phyloP scores from a whole-genome alignment of 306 rosid genomes.

The Mucuna pruriens region DNA sequence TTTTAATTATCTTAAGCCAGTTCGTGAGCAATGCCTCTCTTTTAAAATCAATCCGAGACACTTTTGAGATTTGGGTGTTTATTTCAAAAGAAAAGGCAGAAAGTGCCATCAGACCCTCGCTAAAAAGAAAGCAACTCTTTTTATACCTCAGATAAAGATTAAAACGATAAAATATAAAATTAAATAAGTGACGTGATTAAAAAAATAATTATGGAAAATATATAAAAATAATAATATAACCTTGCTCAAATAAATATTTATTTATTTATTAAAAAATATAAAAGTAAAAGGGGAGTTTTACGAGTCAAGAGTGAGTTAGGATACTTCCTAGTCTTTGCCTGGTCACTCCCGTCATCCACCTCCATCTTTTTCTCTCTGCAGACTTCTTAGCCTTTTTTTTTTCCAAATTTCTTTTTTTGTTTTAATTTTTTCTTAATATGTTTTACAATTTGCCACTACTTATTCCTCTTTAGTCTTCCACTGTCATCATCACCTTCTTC shows the following conservation, averaged over 20 bases:
- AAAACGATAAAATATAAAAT: not conserved
- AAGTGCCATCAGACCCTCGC: conserved; percentile 47
- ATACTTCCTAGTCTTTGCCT: conserved; percentile 53
- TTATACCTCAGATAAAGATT: not conserved
- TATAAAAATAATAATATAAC: not conserved
- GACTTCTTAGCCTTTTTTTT: conserved; percentile 42
- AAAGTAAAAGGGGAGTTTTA: not conserved
- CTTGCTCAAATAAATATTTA: not conserved
- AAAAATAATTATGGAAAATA: no score
- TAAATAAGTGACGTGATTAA: not conserved
- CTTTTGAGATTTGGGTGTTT: conserved; percentile 77
- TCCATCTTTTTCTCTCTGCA: conserved; percentile 44
- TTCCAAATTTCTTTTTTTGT: not conserved
- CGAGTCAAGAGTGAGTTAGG: conserved; percentile 51
- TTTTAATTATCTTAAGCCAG: conserved; percentile 32
- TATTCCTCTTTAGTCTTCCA: conserved; percentile 38
- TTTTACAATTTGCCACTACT: conserved; percentile 38
- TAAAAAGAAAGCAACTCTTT: not conserved
- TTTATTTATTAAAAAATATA: not conserved
- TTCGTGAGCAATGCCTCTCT: conserved; percentile 23
- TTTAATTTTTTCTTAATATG: not conserved
- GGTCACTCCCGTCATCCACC: conserved; percentile 41
- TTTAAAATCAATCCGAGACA: conserved; percentile 39
- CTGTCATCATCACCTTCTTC: conserved; percentile 56
- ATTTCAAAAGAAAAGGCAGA: conserved; percentile 54